Evolutionary conservation across 2,329 filamentous ascomycete genomes (phyloP).

Genomic region (Fusarium sp.): DNA sequence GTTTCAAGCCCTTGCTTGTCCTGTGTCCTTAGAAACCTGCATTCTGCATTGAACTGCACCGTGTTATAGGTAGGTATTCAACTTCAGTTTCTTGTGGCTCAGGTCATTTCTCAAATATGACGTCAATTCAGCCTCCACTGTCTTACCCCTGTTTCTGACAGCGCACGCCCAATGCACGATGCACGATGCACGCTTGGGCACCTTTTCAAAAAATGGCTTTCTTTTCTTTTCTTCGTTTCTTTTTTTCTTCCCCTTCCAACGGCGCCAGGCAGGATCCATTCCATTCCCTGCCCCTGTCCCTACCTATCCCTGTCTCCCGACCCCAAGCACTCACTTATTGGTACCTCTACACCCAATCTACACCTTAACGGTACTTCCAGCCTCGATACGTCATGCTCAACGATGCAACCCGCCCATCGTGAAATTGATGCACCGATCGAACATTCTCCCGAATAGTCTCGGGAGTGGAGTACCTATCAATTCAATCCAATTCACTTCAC

Average conservation of each 20-base stretch:
- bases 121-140: conserved; percentile 35
- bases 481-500: conserved; percentile 14
- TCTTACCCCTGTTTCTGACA: conserved; percentile 37
- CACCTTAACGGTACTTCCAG: conserved; percentile 3
- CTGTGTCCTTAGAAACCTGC: conserved; percentile 21
- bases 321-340: background rate
- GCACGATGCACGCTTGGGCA: conserved; percentile 4
- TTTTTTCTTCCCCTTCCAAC: conserved; percentile 10
- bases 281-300: too few relatives aligned
- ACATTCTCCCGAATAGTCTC: conserved; percentile 25
- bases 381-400: conserved; percentile 24
- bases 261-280: conserved; percentile 33
- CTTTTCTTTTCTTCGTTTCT: background rate
- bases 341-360: conserved; percentile 12
- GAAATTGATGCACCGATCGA: conserved; percentile 36
- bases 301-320: background rate
- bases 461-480: conserved; percentile 7
- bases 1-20: conserved; percentile 10
- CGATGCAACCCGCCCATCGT: conserved; percentile 32
- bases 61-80: background rate
- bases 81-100: conserved; percentile 15
- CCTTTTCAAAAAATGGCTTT: background rate
- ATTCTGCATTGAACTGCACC: conserved; percentile 5
- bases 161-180: conserved; percentile 30
- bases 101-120: conserved; percentile 20